Percentiles rank a stretch among this genome's conserved stretches.
These are phyloP conservation scores for Geranium brycei DNA, from an alignment of 345 rosid species.

Conservation along the genomic window DNA sequence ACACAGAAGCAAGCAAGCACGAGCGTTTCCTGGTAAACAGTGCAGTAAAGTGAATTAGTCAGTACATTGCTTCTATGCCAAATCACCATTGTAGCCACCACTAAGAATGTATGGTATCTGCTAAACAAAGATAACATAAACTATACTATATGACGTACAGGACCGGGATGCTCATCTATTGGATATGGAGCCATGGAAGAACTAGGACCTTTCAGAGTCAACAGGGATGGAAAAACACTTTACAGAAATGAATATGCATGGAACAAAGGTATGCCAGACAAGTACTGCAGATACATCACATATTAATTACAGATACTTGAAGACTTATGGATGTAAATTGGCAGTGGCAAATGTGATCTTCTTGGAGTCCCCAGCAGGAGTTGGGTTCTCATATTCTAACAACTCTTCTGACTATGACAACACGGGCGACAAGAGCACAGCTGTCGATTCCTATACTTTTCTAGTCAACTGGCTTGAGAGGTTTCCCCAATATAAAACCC, in stretches of 20 bases:
- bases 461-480: constrained; percentile 38
- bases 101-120: no score
- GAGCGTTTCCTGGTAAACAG: no score
- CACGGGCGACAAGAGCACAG: constrained; percentile 32
- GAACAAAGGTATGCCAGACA: constrained; percentile 23
- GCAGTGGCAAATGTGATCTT: constrained; percentile 36
- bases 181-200: constrained; percentile 47
- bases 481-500: constrained; percentile 25
- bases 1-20: no score
- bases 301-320: not conserved
- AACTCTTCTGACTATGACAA: constrained; percentile 21
- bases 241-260: constrained; percentile 26
- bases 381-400: constrained; percentile 46
- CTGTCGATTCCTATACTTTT: constrained; percentile 26
- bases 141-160: constrained; percentile 8
- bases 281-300: not conserved
- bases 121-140: no score
- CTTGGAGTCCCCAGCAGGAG: constrained; percentile 41
- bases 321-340: not conserved
- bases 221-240: constrained; percentile 27
- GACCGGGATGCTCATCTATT: constrained; percentile 47
- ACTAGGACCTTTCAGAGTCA: constrained; percentile 39
- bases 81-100: no score
- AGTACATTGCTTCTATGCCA: no score
- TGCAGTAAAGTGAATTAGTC: no score